Base-by-base conservation (phyloP, 352 stramenopile genomes). In the Phytophthora citricola region DNA sequence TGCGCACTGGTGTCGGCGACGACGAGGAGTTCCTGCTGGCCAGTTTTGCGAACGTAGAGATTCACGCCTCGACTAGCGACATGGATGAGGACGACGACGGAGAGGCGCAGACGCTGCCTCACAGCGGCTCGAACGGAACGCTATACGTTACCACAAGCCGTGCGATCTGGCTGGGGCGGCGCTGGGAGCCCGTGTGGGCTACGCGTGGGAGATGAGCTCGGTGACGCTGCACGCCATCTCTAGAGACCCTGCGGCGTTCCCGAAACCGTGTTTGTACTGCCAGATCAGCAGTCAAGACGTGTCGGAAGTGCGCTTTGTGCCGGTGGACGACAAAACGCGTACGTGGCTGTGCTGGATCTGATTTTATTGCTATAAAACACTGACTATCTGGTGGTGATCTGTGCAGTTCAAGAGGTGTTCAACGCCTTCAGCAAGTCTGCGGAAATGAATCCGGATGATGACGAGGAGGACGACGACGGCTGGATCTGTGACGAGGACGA, bases 401-500 rank as follows among this genome's bases (percentile, higher is more conserved):
- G 45, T 55, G 22, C 56, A 94, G 86, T 94, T 39, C 70, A 84
- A 75, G 76, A 87, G 29, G 48, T 95, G 43, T 95, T 92, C 56
- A 75, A 78, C 3, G 82, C 82, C 20, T 93, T 95, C 29, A 89
- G 79, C 65, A 91, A 90, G 77, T 87, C 82, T 48, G 87, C 87
- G 8, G 87, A 92, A 64, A 76, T 95, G 73, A 95, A 95, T 71
- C 87, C 87, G 5, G 85, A 93, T 57, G 83, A 91, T 17, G 75
- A 78, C 34, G 80, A 78, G 0, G 71, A 75, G 1, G 79, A 76
- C 44, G 84, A 78, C 40, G 84, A 87, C 38, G 83, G 79, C 2
- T 95, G 87, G 87, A 92, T 95, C 69, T 95, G 85, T 66, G 80
- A 95, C 69, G 81, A 87, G 53, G 78, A 93, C 34, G 87, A 95